Base-by-base conservation (phyloP, 495 filamentous ascomycete genomes). In the Xylaria scruposa region DNA sequence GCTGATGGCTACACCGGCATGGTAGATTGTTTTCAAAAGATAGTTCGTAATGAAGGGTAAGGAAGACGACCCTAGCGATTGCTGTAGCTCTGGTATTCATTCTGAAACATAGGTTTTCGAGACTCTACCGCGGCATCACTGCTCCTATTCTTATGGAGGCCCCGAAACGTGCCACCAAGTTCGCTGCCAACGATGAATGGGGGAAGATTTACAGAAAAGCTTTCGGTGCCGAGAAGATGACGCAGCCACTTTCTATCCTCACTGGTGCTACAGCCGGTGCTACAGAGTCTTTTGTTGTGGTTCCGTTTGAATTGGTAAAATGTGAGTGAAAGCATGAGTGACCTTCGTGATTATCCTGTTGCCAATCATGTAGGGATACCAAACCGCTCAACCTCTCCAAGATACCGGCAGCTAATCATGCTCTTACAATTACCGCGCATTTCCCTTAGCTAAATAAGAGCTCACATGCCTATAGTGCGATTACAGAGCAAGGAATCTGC, bases 101-200 rank as follows among this genome's bases (percentile, higher is more conserved):
- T 44, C 69, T 58, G 60, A 53, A 33, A 66, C 73, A 62, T 70
- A 97, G 94, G 38, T 90, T 91, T 81, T 95, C 93, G 67, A 89
- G 95, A 64, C 84, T 99, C 24, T 99, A 99, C 85, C 93, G 96
- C 77, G 96, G 96, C 79, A 99, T 99, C 80, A 91, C 89, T 38
- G 95, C 97, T 17, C 96, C 96, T 26, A 98, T 99, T 74, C 85
- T 98, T 73, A 98, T 99, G 96, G 96, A 99, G 84, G 96, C 96
- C 21, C 96, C 96, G 68, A 99, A 99, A 89, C 91, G 96, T 80
- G 96, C 96, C 10, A 97, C 93, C 83, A 99, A 99, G 82, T 98
- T 99, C 84, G 95, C 96, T 63, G 97, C 96, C 80, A 99, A 99
- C 82, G 97, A 99, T 80, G 91, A 94, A 81, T 99, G 96, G 96